Percentiles rank a stretch among this genome's conserved stretches.
These are phyloP conservation scores for Trifolium dubium DNA, from an alignment of 306 rosid species.

Conservation along the genomic window DNA sequence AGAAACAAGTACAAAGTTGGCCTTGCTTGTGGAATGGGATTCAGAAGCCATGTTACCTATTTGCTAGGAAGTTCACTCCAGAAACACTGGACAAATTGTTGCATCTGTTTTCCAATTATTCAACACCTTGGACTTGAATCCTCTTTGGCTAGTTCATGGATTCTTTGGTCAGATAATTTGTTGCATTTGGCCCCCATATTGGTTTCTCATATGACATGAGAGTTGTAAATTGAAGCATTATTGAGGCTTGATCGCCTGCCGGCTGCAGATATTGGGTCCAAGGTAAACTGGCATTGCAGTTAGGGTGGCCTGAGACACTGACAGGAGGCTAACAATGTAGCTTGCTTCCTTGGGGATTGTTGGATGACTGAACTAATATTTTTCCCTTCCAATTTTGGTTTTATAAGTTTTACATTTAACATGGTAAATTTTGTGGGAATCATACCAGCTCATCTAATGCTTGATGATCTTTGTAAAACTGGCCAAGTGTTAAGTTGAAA, in stretches of 20 bases:
- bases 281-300: slow-evolving; percentile 45
- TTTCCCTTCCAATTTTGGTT: slow-evolving; percentile 50
- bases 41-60: slow-evolving; percentile 88
- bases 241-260: slow-evolving; percentile 55
- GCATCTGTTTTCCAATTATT: slow-evolving; percentile 76
- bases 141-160: slow-evolving; percentile 50
- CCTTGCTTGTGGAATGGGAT: slow-evolving; percentile 97
- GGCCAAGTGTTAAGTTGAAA: slow-evolving; percentile 58
- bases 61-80: slow-evolving; percentile 93
- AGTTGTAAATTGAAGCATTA: slow-evolving; percentile 72
- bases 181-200: slow-evolving; percentile 61
- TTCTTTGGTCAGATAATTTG: slow-evolving; percentile 75
- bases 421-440: slow-evolving; percentile 50
- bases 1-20: slow-evolving; percentile 95
- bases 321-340: slow-evolving; percentile 49
- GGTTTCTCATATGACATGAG: slow-evolving; percentile 58
- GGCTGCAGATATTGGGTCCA: slow-evolving; percentile 53
- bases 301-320: slow-evolving; percentile 50
- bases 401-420: slow-evolving; percentile 31
- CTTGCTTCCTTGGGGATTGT: slow-evolving; percentile 51
- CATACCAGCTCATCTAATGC: slow-evolving; percentile 45
- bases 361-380: slow-evolving; percentile 41
- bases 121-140: slow-evolving; percentile 75
- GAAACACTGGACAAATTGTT: slow-evolving; percentile 73
- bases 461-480: slow-evolving; percentile 57